Conservation (phyloP, 2,329 filamentous ascomycete genomes). For the Colletotrichum falcatum region DNA sequence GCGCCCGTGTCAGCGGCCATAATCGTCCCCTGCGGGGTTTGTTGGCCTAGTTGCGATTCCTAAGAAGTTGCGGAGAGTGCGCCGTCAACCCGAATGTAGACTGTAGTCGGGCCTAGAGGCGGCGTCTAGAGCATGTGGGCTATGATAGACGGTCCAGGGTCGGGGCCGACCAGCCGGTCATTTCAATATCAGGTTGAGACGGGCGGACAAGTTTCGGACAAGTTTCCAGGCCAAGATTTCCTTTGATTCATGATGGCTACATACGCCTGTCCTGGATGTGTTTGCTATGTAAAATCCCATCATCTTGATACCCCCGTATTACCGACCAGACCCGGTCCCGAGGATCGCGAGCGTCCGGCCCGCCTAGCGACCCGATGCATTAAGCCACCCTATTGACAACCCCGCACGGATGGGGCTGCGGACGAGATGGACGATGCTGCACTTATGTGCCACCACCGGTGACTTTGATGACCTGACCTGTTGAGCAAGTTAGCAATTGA, state of each 20-base stretch:
- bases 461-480: slow-evolving; percentile 56
- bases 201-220: not conserved
- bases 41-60: no score
- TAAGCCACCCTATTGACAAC: slow-evolving; percentile 24
- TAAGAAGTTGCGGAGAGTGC: not conserved
- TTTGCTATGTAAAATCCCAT: slow-evolving; percentile 2
- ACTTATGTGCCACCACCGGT: slow-evolving; percentile 49
- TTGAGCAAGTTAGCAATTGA: slow-evolving; percentile 64
- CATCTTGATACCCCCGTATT: slow-evolving; percentile 10
- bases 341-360: slow-evolving; percentile 25
- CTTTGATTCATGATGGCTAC: slow-evolving; percentile 31
- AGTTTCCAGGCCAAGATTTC: not conserved
- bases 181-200: not conserved
- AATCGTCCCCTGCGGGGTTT: not conserved
- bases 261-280: slow-evolving; percentile 26
- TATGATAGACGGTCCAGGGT: not conserved
- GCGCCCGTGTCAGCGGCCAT: not conserved
- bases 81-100: not conserved
- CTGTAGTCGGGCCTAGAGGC: no score
- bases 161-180: not conserved
- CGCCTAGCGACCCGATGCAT: slow-evolving; percentile 26
- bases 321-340: slow-evolving; percentile 19
- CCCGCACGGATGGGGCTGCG: slow-evolving; percentile 24
- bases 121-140: no score
- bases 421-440: not conserved